Evolutionary conservation across 2,329 filamentous ascomycete genomes (phyloP).

Genomic region (Claviceps pazoutovae): DNA sequence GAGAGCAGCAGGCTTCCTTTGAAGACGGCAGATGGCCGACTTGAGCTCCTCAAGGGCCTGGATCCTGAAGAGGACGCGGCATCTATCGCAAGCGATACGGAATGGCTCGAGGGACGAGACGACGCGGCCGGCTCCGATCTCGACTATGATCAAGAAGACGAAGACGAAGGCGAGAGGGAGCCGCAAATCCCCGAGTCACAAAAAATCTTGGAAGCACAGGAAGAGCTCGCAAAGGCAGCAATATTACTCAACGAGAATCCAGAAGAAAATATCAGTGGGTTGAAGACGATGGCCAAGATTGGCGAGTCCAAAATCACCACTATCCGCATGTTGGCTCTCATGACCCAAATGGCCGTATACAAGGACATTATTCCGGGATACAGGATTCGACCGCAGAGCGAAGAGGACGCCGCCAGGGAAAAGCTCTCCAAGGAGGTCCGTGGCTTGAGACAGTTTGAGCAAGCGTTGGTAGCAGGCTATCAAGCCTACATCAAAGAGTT

Average conservation of each 20-base stretch:
- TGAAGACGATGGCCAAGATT: conserved; percentile 66
- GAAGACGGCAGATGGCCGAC: conserved; percentile 64
- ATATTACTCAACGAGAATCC: conserved; percentile 76
- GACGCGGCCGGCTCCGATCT: conserved; percentile 34
- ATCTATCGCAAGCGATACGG: conserved; percentile 42
- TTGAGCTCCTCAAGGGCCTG: conserved; percentile 45
- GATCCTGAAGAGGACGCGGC: conserved; percentile 48
- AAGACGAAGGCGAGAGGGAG: conserved; percentile 15
- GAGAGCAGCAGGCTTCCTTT: conserved; percentile 71
- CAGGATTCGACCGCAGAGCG: conserved; percentile 68
- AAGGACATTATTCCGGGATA: conserved; percentile 96
- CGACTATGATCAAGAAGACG: conserved; percentile 23
- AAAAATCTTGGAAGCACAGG: conserved; percentile 76
- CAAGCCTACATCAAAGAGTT: conserved; percentile 72
- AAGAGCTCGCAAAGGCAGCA: conserved; percentile 78
- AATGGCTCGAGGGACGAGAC: conserved; percentile 49
- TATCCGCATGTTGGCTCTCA: conserved; percentile 74
- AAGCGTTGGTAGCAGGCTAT: conserved; percentile 73
- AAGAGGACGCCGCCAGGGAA: conserved; percentile 59
- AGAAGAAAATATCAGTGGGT: conserved; percentile 70
- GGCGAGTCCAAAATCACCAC: conserved; percentile 54
- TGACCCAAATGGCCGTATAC: conserved; percentile 79
- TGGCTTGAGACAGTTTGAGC: conserved; percentile 70
- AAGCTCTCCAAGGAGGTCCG: conserved; percentile 89
- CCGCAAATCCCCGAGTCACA: conserved; percentile 60